Percentiles rank a stretch among this genome's conserved stretches.
phyloP scores from a whole-genome alignment of 768 basidiomycete species.

The Phylloporus sp. region DNA sequence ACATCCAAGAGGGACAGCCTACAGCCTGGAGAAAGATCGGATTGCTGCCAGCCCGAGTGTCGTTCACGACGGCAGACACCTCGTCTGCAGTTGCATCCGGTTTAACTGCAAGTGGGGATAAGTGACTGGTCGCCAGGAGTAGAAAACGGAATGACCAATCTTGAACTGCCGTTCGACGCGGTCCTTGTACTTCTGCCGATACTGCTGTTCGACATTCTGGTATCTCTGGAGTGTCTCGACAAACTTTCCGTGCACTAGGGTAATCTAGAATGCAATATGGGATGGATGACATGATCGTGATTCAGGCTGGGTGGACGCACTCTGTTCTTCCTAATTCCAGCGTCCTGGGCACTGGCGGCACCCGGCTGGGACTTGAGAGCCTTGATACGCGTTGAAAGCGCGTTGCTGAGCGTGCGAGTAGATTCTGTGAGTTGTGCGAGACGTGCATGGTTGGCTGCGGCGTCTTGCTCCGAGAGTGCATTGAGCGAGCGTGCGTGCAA shows the following conservation, averaged over 20 bases:
- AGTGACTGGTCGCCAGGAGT: background rate
- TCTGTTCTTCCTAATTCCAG: constrained; percentile 40
- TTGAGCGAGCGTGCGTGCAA: constrained; percentile 48
- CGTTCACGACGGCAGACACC: constrained; percentile 61
- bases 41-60: constrained; percentile 48
- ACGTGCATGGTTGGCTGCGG: constrained; percentile 38
- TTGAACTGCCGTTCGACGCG: constrained; percentile 71
- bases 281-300: background rate
- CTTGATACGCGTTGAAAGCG: constrained; percentile 57
- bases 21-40: constrained; percentile 82
- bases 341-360: constrained; percentile 35
- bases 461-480: constrained; percentile 42
- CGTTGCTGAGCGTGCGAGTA: constrained; percentile 53
- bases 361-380: constrained; percentile 41
- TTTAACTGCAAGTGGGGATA: constrained; percentile 50
- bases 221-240: constrained; percentile 73
- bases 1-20: background rate
- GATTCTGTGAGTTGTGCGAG: constrained; percentile 57
- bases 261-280: constrained; percentile 37
- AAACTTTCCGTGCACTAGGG: constrained; percentile 61
- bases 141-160: constrained; percentile 47
- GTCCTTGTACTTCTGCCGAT: constrained; percentile 56
- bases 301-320: constrained; percentile 6
- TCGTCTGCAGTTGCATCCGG: constrained; percentile 83
- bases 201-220: constrained; percentile 70